Evolutionary conservation across 2,329 filamentous ascomycete species (phyloP), one percentile per base, ranked within the genome.

Genomic region (Canariomyces notabilis): DNA sequence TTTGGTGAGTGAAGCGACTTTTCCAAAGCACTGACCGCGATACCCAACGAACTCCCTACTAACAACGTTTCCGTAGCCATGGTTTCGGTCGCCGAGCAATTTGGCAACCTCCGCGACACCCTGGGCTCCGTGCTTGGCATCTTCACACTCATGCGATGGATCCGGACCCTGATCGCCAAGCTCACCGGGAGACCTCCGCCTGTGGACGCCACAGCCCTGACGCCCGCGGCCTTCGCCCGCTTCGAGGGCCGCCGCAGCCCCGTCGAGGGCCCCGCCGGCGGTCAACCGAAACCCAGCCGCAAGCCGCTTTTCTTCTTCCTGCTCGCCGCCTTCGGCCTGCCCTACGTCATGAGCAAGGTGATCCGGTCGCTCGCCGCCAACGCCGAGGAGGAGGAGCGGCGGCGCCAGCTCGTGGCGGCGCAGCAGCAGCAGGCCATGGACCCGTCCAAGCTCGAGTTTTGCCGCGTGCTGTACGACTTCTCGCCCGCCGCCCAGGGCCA

Each of bases 241-340:
- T 98, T 98, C 63, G 83, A 90, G 64, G 88, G 86, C 45, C 83
- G 84, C 14, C 69, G 75, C 45, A 55, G 67, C 61, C 46, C 70
- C 60, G 56, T 74, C 53, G 61, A 89, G 57, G 88, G 87, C 14
- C 67, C 72, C 9, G 74, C 80, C n/a, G n/a, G n/a, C n/a, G n/a
- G n/a, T n/a, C n/a, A n/a, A 15, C 71, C 87, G 4, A 83, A 82
- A 58, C 90, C 91, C 15, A 95, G 88, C 62, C 89, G 87, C 65
- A 98, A 97, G 67, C 93, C 93, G 0, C 88, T 98, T 59, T 78
- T 98, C 62, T 91, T 98, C 74, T 98, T 98, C 74, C 74, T 96
- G 50, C 74, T 94, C 35, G 91, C 93, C 15, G 90, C 95, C 5
- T 95, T 98, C 60, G 94, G 93, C 43, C 77, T 98, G 12, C 93